A percentile compares a stretch with the other conserved stretches of the same genome.
These are phyloP conservation scores for Colletotrichum filicis DNA, from an alignment of 2,329 filamentous ascomycete genomes.

Conservation along the genomic window DNA sequence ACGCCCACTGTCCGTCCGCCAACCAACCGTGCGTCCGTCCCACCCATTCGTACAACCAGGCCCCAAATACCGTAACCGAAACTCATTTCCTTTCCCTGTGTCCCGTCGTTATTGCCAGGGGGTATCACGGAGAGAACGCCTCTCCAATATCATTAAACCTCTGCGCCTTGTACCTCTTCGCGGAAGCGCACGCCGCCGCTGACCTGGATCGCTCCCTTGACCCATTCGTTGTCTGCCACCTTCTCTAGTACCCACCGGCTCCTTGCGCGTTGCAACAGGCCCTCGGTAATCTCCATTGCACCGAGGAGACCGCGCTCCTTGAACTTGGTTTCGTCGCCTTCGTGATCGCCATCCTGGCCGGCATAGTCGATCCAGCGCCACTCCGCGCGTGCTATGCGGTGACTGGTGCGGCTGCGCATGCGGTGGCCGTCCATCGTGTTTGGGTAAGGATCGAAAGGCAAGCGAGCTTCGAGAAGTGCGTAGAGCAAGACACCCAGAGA, in stretches of 20 bases:
- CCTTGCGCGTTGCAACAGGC: slow-evolving; percentile 82
- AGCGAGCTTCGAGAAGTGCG: slow-evolving; percentile 88
- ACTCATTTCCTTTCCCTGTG: slow-evolving; percentile 3
- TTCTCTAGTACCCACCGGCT: slow-evolving; percentile 81
- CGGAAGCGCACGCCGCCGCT: slow-evolving; percentile 69
- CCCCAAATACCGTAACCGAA: slow-evolving; percentile 7
- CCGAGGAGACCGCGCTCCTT: slow-evolving; percentile 75
- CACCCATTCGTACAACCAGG: slow-evolving; percentile 26
- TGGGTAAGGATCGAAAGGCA: slow-evolving; percentile 92
- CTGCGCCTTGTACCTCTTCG: slow-evolving; percentile 68
- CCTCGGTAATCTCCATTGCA: slow-evolving; percentile 85
- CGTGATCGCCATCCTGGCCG: slow-evolving; percentile 87
- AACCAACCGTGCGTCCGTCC: background rate
- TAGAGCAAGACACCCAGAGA: slow-evolving; percentile 94
- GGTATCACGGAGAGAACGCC: slow-evolving; percentile 15
- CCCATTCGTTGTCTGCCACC: slow-evolving; percentile 80
- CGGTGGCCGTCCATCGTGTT: slow-evolving; percentile 80
- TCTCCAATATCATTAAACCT: slow-evolving; percentile 49
- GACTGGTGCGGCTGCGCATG: slow-evolving; percentile 84
- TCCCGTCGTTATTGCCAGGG: slow-evolving; percentile 10
- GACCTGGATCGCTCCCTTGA: slow-evolving; percentile 77
- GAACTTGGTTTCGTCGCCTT: slow-evolving; percentile 70
- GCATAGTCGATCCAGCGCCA: slow-evolving; percentile 94
- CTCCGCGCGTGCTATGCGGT: slow-evolving; percentile 94
- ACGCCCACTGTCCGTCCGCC: background rate